Base-by-base conservation (phyloP, 257 asterid species). In the Rauvolfia tetraphylla region DNA sequence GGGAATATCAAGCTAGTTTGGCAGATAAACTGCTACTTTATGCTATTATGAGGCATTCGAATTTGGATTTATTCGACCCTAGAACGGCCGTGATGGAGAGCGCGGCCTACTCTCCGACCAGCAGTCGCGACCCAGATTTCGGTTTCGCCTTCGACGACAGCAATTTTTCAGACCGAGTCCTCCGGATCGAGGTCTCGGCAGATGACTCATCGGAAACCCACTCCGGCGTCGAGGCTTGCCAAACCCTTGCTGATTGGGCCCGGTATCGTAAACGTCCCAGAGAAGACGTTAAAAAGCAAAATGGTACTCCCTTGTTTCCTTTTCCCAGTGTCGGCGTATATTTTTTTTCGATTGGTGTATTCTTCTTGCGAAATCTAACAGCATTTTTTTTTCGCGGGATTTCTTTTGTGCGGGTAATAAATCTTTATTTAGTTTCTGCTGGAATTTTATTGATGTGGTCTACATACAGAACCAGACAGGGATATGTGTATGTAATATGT, bases 111-210 rank as follows among this genome's bases (percentile, higher is more conserved):
- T 84, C 92, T 38, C 88, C 87, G 33, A 38, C 78, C 77, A 69
- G 78, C 80, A 79, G 76, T 58, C 81, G 83, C 10, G 87, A 86
- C 71, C 89, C 87, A 8, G 92, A 91, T 83, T 93, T 93, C 80
- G 97, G 84, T 25, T 92, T 92, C 83, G 97, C 96, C 71, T 90
- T 92, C 84, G 85, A 92, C 83, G 96, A 92, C 76, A 84, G 90
- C 83, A 90, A 87, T 63, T 90, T 92, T 76, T 90, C 97, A 22
- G 98, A 92, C 86, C 90, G 98, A 68, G 68, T 86, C 34, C 90
- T 92, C 15, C 83, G 85, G 74, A 87, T 92, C 83, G 97, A 90
- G 86, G 88, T 92, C 61, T 68, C 86, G 59, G 81, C 87, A 77
- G 92, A 92, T 79, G 92, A 90, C 70, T 75, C 90, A 0, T 38